Percentiles rank a stretch among this genome's conserved stretches.
Conservation (phyloP, 192 early-diverging fungal species). For the Backusella liffmaniae region DNA sequence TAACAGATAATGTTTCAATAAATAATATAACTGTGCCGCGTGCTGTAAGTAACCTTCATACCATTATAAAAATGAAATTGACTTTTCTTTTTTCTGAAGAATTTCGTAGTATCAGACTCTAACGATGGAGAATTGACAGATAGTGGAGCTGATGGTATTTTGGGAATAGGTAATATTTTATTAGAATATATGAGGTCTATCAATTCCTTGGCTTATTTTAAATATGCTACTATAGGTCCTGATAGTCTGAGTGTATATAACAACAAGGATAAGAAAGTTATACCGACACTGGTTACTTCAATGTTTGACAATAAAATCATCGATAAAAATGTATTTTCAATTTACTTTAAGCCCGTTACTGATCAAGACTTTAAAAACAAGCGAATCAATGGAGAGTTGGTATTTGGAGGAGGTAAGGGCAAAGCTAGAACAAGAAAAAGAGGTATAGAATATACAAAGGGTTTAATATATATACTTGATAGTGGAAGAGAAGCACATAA, state of each 20-base stretch:
- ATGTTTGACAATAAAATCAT: conserved; percentile 27
- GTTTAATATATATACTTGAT: neutral
- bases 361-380: neutral
- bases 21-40: neutral
- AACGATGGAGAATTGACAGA: conserved; percentile 37
- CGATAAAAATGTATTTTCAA: conserved; percentile 25
- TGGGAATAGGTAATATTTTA: conserved; percentile 12
- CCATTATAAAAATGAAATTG: neutral
- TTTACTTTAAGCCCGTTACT: conserved; percentile 26
- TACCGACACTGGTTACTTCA: conserved; percentile 27
- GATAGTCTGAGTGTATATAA: conserved; percentile 23
- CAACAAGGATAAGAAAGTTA: conserved; percentile 11
- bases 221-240: conserved; percentile 6
- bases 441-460: neutral
- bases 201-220: neutral
- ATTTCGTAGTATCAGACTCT: conserved; percentile 29
- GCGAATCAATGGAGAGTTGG: conserved; percentile 27
- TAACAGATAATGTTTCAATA: conserved; percentile 22
- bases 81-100: neutral
- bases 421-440: neutral
- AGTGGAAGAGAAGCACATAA: conserved; percentile 17
- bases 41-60: conserved; percentile 12
- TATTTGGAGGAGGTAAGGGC: conserved; percentile 30
- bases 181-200: neutral
- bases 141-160: conserved; percentile 30